Evolutionary conservation across 2,329 filamentous ascomycete species (phyloP).

Genomic region (Ceratocystis huliohia): DNA sequence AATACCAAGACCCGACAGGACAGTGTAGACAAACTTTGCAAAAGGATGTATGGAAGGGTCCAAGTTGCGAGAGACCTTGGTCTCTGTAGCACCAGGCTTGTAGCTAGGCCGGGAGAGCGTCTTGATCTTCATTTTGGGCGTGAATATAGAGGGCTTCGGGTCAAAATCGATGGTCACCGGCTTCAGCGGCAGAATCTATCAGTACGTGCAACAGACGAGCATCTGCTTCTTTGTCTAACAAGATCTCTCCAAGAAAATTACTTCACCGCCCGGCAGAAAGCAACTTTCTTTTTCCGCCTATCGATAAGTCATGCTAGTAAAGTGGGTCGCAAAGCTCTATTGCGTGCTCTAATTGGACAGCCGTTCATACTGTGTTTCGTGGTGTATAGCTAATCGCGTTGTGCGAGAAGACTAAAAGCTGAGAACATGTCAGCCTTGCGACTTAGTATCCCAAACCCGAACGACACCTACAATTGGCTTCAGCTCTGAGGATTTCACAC

Average conservation of each 20-base stretch:
- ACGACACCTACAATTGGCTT: neutral
- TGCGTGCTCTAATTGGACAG: slow-evolving; percentile 2
- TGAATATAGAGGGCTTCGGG: neutral
- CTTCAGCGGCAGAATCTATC: neutral
- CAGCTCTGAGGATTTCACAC: neutral
- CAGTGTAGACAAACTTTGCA: slow-evolving; percentile 28
- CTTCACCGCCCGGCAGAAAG: slow-evolving; percentile 21
- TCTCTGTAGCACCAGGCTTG: slow-evolving; percentile 53
- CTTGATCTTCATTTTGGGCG: slow-evolving; percentile 43
- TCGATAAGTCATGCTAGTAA: slow-evolving; percentile 10
- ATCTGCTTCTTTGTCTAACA: neutral
- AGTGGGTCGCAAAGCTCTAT: neutral
- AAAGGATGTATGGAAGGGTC: slow-evolving; percentile 83
- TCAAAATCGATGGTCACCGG: no score
- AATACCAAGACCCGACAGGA: neutral
- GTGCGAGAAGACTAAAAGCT: neutral
- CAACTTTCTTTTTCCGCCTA: slow-evolving; percentile 14
- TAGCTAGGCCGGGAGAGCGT: slow-evolving; percentile 55
- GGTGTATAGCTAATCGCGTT: neutral
- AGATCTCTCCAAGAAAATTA: slow-evolving; percentile 17
- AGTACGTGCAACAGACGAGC: neutral
- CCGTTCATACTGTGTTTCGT: neutral
- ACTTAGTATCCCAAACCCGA: neutral
- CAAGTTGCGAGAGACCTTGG: slow-evolving; percentile 56
- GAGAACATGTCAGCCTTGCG: slow-evolving; percentile 7